phyloP scores from a whole-genome alignment of 352 stramenopile species.

The Phytopythium sindhum region DNA sequence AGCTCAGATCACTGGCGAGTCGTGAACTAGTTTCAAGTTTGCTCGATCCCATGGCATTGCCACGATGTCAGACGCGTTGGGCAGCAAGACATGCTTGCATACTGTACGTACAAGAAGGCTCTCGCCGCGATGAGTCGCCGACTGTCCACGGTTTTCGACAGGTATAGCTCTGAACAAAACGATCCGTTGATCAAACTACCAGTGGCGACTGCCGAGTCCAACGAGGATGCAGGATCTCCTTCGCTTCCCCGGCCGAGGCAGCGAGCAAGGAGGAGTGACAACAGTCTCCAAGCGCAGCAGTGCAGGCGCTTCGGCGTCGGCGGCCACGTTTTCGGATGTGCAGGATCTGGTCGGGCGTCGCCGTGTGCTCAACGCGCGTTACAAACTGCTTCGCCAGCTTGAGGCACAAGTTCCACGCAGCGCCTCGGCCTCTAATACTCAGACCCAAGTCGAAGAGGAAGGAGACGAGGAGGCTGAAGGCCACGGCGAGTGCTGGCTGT shows the following conservation, averaged over 20 bases:
- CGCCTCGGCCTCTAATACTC: neutral
- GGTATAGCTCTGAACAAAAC: neutral
- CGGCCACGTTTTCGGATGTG: neutral
- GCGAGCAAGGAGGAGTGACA: neutral
- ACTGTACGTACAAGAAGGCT: neutral
- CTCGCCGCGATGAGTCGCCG: neutral
- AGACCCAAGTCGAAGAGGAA: neutral
- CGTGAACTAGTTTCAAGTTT: too few species aligned
- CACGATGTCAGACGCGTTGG: neutral
- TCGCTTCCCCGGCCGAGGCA: neutral
- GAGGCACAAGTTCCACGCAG: neutral
- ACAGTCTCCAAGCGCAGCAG: neutral
- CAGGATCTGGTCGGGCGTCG: neutral
- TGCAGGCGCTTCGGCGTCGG: too few species aligned
- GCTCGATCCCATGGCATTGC: neutral
- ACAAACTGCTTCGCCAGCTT: conserved; percentile 5
- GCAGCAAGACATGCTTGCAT: too few species aligned
- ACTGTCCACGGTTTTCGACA: neutral
- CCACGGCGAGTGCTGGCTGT: conserved; percentile 7
- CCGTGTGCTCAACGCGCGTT: conserved; percentile 4
- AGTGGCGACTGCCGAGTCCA: neutral
- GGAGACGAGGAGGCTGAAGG: neutral
- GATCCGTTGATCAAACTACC: neutral
- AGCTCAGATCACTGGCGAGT: too few species aligned
- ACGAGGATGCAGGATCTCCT: neutral